phyloP scores from a whole-genome alignment of 257 asterid species.

The Mitragyna speciosa region DNA sequence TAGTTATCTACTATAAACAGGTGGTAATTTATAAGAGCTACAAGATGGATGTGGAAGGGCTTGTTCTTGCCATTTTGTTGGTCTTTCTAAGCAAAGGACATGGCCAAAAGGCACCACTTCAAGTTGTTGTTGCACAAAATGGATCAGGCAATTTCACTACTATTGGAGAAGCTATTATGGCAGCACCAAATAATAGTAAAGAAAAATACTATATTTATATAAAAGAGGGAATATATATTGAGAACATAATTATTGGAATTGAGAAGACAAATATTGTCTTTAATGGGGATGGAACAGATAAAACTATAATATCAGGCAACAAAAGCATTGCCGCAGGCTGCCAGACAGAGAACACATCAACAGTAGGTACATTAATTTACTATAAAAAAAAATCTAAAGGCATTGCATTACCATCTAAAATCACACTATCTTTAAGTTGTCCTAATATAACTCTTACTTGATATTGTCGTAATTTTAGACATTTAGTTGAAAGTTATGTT shows the following conservation, averaged over 20 bases:
- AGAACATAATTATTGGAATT: not conserved
- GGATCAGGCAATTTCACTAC: not conserved
- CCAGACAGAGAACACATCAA: not conserved
- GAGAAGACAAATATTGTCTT: slow-evolving; percentile 13
- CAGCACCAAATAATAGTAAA: not conserved
- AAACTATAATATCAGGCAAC: not conserved
- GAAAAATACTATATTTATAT: not conserved
- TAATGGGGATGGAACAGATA: slow-evolving; percentile 15
- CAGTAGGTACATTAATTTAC: slow-evolving; percentile 1
- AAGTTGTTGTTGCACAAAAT: not conserved
- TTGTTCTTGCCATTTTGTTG: not conserved
- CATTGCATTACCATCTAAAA: not conserved
- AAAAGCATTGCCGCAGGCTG: not conserved
- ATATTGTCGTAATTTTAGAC: not conserved
- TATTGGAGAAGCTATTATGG: not conserved
- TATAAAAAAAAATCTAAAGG: not conserved
- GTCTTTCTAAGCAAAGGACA: not conserved
- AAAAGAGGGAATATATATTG: not conserved
- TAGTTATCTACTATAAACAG: not conserved
- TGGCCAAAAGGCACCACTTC: not conserved
- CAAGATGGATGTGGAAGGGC: not conserved
- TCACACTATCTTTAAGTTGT: not conserved
- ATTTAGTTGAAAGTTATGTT: not conserved
- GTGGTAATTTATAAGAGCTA: not conserved
- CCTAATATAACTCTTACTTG: not conserved